phyloP scores from a whole-genome alignment of 768 basidiomycete species.

The Pulveroboletus sp. region DNA sequence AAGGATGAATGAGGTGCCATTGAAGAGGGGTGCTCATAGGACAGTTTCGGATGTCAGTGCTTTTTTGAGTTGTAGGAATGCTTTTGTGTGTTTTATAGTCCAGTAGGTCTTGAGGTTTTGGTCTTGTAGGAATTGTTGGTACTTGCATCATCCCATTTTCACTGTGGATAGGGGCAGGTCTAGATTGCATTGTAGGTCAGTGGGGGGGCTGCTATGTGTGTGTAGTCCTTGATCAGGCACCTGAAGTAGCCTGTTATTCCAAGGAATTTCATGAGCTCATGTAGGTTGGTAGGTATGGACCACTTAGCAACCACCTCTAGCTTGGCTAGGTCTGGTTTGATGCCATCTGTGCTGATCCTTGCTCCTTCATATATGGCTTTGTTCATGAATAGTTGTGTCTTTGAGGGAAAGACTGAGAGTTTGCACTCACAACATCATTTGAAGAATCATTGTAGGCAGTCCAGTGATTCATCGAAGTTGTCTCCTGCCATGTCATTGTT shows the following conservation, averaged over 20 bases:
- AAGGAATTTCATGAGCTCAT: slow-evolving; percentile 1
- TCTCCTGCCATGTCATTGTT: neutral
- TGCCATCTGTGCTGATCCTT: neutral
- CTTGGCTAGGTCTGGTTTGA: slow-evolving; percentile 1
- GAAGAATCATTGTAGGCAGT: neutral
- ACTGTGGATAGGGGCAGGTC: neutral
- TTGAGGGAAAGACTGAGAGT: slow-evolving; percentile 8
- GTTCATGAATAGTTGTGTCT: slow-evolving; percentile 8
- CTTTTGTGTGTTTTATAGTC: slow-evolving; percentile 18
- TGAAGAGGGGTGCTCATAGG: slow-evolving; percentile 21
- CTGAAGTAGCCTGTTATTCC: slow-evolving; percentile 8
- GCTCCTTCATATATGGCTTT: neutral
- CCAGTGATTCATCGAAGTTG: neutral
- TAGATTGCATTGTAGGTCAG: neutral
- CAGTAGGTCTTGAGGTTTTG: slow-evolving; percentile 5
- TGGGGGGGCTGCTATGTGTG: neutral
- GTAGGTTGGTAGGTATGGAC: neutral
- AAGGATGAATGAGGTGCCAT: slow-evolving; percentile 36
- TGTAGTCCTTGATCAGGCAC: slow-evolving; percentile 9
- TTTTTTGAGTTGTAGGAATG: slow-evolving; percentile 31
- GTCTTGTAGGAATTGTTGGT: neutral
- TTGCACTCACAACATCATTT: neutral
- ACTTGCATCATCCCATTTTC: neutral
- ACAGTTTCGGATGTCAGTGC: slow-evolving; percentile 15
- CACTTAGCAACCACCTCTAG: slow-evolving; percentile 4